Conservation (phyloP, 257 asterid genomes). For the Paulownia fortunei region DNA sequence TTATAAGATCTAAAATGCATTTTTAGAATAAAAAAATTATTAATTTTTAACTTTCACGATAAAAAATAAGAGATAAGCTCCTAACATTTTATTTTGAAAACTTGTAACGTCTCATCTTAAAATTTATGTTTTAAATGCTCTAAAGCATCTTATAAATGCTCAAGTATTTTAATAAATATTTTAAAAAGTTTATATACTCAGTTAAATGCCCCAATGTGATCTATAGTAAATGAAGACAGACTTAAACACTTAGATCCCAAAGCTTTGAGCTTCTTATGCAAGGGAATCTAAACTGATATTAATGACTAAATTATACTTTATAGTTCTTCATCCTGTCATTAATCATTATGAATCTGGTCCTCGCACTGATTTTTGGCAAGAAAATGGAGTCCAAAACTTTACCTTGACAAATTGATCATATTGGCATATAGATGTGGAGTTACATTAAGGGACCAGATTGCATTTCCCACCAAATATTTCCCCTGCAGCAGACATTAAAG, state of each 20-base stretch:
- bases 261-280: background rate
- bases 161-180: no score
- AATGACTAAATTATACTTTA: no score
- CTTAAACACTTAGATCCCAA: background rate
- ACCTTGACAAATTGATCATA: background rate
- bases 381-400: background rate
- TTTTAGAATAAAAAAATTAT: no score
- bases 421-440: constrained; percentile 8
- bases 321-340: background rate
- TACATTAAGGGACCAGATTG: constrained; percentile 8
- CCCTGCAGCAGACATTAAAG: background rate
- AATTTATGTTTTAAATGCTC: no score
- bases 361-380: constrained; percentile 4
- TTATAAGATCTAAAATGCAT: no score
- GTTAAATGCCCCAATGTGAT: no score
- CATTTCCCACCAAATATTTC: background rate
- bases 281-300: background rate
- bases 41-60: no score
- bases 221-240: no score
- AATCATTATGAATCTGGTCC: background rate
- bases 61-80: no score
- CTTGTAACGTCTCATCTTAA: no score
- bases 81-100: background rate
- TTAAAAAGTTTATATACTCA: no score
- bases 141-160: no score